Evolutionary conservation across 805 yeast genomes (phyloP).

Genomic region (Spathaspora arborariae): DNA sequence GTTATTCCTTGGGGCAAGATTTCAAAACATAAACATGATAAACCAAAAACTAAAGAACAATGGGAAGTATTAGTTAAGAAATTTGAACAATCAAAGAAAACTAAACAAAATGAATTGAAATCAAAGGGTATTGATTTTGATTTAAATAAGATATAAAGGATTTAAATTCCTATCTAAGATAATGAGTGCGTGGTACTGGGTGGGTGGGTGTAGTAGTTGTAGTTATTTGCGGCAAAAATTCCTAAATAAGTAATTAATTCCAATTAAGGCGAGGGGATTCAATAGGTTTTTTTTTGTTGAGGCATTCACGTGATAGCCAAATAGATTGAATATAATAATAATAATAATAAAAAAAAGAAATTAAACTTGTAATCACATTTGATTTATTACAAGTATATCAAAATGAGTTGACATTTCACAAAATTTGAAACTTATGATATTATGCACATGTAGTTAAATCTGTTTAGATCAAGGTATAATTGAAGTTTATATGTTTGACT

Average conservation of each 20-base stretch:
- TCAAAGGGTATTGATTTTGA: conserved; percentile 57
- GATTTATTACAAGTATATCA: background rate
- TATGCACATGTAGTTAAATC: too few species aligned
- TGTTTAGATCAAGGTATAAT: too few species aligned
- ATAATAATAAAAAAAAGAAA: background rate
- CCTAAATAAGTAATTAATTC: background rate
- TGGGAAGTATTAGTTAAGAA: conserved; percentile 53
- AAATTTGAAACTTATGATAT: too few species aligned
- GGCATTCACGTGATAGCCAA: background rate
- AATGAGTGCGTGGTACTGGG: too few species aligned
- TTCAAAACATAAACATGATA: conserved; percentile 50
- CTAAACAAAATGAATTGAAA: conserved; percentile 48
- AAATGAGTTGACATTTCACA: background rate
- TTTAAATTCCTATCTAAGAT: background rate
- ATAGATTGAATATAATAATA: background rate
- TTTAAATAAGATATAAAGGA: conserved; percentile 13
- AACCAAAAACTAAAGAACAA: conserved; percentile 51
- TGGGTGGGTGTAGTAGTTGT: too few species aligned
- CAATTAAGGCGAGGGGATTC: background rate
- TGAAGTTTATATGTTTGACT: too few species aligned
- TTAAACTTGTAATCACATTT: background rate
- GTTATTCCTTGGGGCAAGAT: conserved; percentile 58
- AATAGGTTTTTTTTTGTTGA: background rate
- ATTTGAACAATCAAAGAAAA: conserved; percentile 37
- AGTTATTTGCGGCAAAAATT: background rate